Base-by-base conservation (phyloP, 2,329 filamentous ascomycete genomes). In the Xenoacremonium recifei region DNA sequence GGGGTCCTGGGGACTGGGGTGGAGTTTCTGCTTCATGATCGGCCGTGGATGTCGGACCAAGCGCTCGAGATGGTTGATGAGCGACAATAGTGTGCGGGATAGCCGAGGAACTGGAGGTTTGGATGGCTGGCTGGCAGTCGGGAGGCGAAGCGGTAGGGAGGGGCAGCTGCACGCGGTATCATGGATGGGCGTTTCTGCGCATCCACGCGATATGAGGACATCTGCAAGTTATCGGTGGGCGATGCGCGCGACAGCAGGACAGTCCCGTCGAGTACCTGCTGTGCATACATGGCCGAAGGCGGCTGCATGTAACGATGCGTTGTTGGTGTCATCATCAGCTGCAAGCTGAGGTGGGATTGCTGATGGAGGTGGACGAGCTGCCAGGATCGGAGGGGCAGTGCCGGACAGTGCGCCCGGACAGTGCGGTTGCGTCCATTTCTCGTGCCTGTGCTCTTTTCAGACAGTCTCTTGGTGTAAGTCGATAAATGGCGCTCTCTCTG, bases 281-380 rank as follows among this genome's bases (percentile, higher is more conserved):
- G 23, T 13, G 21, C 11, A 6, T 17, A 9, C 20, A 27, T 16
- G 29, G 17, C 32, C 23, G 33, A 37, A 19, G 32, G 21, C 42
- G 40, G 31, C 30, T 42, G 39, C 37, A 48, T 58, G 53, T 48
- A 55, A 55, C 55, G 45, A 54, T 58, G 33, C 41, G 48, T 42
- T 48, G 44, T 44, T 35, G 41, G 34, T 44, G 44, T 47, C 44
- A 47, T 47, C 44, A 44, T 47, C 29, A 11, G 29, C 29, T 56
- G 54, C 54, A 53, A 44, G 50, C 49, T 57, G 54, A 57, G 48
- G 50, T 57, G 54, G 53, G 51, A 35, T 25, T 30, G 36, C 21
- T 16, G 29, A 17, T 31, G 32, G 27, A 36, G 18, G 17, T 21
- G n/a, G n/a, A n/a, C n/a, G n/a, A n/a, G n/a, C n/a, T n/a, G n/a